phyloP scores from a whole-genome alignment of 495 filamentous ascomycete genomes.

The Aspergillus campestris region DNA sequence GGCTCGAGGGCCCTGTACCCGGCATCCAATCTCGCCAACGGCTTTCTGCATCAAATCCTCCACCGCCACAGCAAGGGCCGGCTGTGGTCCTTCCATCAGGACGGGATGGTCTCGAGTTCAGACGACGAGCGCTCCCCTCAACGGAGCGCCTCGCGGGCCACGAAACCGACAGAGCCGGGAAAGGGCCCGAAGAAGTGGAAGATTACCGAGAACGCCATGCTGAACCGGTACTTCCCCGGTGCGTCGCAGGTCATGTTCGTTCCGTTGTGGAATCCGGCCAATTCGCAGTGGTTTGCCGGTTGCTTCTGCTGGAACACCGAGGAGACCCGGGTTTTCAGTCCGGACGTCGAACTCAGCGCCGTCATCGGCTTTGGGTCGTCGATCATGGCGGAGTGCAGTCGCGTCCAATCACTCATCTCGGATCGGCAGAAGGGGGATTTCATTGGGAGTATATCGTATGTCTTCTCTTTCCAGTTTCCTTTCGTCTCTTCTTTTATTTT shows the following conservation, averaged over 20 bases:
- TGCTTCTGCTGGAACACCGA: conserved; percentile 53
- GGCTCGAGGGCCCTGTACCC: conserved; percentile 24
- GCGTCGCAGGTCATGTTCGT: conserved; percentile 39
- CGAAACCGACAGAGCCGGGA: conserved; percentile 20
- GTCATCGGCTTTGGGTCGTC: conserved; percentile 58
- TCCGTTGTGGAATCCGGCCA: conserved; percentile 63
- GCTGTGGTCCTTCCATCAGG: conserved; percentile 56
- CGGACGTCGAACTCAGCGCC: conserved; percentile 38
- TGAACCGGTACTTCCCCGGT: conserved; percentile 39
- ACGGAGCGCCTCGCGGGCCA: conserved; percentile 6
- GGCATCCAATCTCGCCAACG: conserved; percentile 28
- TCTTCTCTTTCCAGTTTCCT: conserved; percentile 8
- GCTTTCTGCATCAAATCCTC: conserved; percentile 43
- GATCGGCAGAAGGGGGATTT: conserved; percentile 64
- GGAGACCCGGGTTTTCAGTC: conserved; percentile 34
- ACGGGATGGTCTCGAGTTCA: conserved; percentile 33
- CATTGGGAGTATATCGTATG: conserved; percentile 60
- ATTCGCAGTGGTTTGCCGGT: conserved; percentile 61
- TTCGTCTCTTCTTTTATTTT: too few relatives aligned
- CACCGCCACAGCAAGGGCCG: conserved; percentile 54
- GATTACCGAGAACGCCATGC: conserved; percentile 30
- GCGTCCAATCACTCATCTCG: conserved; percentile 49
- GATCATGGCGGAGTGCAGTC: conserved; percentile 60
- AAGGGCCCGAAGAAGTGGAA: conserved; percentile 34
- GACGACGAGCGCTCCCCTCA: conserved; percentile 30